Evolutionary conservation across 345 rosid genomes (phyloP).

Genomic region (Acer negundo): DNA sequence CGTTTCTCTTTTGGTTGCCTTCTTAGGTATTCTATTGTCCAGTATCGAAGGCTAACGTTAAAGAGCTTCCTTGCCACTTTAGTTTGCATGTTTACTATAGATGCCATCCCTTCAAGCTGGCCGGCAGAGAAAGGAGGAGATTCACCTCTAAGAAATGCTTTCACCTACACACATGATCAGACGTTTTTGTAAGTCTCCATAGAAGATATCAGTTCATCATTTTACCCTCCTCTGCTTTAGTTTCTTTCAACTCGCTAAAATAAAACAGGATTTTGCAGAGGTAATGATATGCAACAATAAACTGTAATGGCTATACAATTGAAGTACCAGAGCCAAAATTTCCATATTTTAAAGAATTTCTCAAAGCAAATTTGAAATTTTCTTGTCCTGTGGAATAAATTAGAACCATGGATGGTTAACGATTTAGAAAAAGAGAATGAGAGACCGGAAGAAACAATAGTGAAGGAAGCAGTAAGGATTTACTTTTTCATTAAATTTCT

Average conservation of each 20-base stretch:
- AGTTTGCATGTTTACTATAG: conserved; percentile 62
- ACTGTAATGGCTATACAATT: not conserved
- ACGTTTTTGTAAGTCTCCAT: not conserved
- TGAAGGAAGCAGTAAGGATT: not conserved
- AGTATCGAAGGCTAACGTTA: conserved; percentile 72
- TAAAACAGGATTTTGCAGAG: not conserved
- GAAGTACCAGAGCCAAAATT: not conserved
- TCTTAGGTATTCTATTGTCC: conserved; percentile 81
- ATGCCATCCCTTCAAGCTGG: conserved; percentile 87
- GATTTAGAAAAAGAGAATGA: not conserved
- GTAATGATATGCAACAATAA: not conserved
- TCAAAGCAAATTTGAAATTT: not conserved
- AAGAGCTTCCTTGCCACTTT: conserved; percentile 62
- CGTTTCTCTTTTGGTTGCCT: conserved; percentile 75
- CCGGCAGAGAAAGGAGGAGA: conserved; percentile 83
- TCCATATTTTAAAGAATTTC: not conserved
- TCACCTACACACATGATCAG: conserved; percentile 45
- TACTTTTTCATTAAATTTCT: not conserved
- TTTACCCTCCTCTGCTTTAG: not conserved
- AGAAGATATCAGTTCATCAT: not conserved
- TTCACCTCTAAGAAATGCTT: conserved; percentile 83
- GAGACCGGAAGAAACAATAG: too few relatives aligned
- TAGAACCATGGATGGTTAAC: not conserved
- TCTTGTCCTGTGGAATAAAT: not conserved
- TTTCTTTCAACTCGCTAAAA: not conserved